Evolutionary conservation across 495 filamentous ascomycete genomes (phyloP), one percentile per base, ranked within the genome.

Genomic region (Daldinia bambusicola): DNA sequence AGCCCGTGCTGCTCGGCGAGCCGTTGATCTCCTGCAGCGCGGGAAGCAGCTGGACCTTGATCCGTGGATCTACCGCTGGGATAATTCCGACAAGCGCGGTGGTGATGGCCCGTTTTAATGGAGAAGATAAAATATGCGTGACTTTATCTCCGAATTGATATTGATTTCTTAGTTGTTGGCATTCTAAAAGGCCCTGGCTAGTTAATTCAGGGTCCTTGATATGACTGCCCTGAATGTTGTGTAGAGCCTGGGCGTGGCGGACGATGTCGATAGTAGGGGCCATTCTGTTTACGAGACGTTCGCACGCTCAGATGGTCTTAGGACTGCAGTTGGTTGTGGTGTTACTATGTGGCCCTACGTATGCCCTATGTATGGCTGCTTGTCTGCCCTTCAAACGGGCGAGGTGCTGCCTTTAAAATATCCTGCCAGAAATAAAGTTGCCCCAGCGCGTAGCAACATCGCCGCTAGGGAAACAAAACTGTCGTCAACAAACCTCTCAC

Each of bases 1-100:
- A 86, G 1, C 92, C 92, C 1, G 87, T 93, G 74, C 94, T 90
- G 78, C 91, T 93, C 0, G 90, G 85, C 18, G 89, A 77, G 52
- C 87, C 85, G 32, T 83, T 85, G 0, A 87, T 88, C 77, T 94
- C 81, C 75, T 79, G 80, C 69, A 53, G 80, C 67, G 50, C 82
- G 40, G 52, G 66, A 1, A 60, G 36, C 16, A 76, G 57, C 13
- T 22, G 58, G n/a, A 74, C 51, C 37, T 50, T 38, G 13, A 61
- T 57, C 4, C 31, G 38, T 1, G 18, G 14, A 3, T 36, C 2
- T 10, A 71, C 16, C 0, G 48, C 4, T 83, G 80, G 43, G 72
- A 74, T 43, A 80, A 94, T 92, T 57, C 82, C 85, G 58, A 87
- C 74, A 6, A 92, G 79, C 0, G 89, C 84, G 2, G 92, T 94